Evolutionary conservation across 2,329 filamentous ascomycete species (phyloP).

Genomic region (Nemania diffusa): DNA sequence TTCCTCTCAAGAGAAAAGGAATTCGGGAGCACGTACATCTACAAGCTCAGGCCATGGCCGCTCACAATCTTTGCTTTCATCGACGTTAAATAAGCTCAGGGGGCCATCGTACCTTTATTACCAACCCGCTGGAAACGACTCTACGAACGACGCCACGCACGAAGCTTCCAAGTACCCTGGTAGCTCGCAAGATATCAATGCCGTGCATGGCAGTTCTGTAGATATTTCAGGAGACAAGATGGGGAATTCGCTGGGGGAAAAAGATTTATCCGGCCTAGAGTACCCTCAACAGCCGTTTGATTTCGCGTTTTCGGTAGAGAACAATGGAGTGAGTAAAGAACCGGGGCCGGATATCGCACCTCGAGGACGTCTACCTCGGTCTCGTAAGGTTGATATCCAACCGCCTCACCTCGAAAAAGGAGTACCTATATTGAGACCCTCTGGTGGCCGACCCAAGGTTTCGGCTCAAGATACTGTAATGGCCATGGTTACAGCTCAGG

Average conservation of each 20-base stretch:
- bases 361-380: conserved; percentile 36
- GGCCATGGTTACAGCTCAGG: conserved; percentile 39
- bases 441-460: conserved; percentile 29
- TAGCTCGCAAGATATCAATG: conserved; percentile 35
- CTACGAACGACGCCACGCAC: conserved; percentile 26
- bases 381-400: conserved; percentile 34
- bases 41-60: conserved; percentile 44
- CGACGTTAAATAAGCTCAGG: conserved; percentile 46
- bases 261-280: conserved; percentile 20
- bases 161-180: conserved; percentile 33
- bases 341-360: conserved; percentile 39
- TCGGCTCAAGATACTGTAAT: conserved; percentile 36
- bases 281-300: conserved; percentile 36
- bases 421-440: conserved; percentile 30
- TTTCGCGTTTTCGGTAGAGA: conserved; percentile 40
- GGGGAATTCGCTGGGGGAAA: conserved; percentile 24
- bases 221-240: conserved; percentile 10
- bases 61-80: conserved; percentile 48
- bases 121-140: conserved; percentile 36
- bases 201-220: neutral
- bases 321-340: conserved; percentile 36
- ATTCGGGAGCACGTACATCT: conserved; percentile 38
- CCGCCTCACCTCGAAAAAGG: conserved; percentile 31
- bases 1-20: conserved; percentile 46
- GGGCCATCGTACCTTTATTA: conserved; percentile 50